Evolutionary conservation across 495 filamentous ascomycete genomes (phyloP).

Genomic region (Talaromyces adpressus): DNA sequence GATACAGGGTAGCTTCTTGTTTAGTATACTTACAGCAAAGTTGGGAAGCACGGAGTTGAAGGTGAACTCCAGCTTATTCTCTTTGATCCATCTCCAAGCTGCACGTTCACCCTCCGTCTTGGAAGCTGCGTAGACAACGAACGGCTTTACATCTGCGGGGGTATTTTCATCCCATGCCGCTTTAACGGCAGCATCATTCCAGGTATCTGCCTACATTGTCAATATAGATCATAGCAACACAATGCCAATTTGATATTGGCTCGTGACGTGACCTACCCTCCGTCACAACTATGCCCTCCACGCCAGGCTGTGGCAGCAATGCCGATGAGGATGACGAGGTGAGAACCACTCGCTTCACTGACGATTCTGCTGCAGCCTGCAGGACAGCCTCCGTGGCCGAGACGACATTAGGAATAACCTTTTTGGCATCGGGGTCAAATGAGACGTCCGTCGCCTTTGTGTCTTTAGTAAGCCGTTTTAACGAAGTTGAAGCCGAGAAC

Average conservation of each 20-base stretch:
- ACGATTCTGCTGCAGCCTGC: constrained; percentile 31
- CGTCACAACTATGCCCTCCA: background rate
- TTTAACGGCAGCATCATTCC: constrained; percentile 27
- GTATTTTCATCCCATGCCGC: constrained; percentile 13
- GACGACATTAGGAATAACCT: constrained; percentile 32
- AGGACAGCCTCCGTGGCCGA: constrained; percentile 27
- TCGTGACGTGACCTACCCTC: constrained; percentile 3
- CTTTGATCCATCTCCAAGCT: constrained; percentile 42
- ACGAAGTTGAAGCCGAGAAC: no score
- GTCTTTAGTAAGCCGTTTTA: no score
- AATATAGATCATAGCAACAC: no score
- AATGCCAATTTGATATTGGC: no score
- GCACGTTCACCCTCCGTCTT: constrained; percentile 45
- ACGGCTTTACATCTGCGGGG: constrained; percentile 21
- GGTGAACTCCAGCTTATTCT: constrained; percentile 37
- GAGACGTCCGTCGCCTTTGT: constrained; percentile 16
- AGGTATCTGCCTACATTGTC: constrained; percentile 12
- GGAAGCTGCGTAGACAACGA: constrained; percentile 38
- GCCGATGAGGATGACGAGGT: constrained; percentile 43
- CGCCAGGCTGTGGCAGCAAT: constrained; percentile 16
- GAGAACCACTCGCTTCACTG: constrained; percentile 42
- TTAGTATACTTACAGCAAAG: constrained; percentile 14
- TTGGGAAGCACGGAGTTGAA: constrained; percentile 43
- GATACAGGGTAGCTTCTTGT: no score
- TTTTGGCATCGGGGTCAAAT: constrained; percentile 26